Evolutionary conservation across 495 filamentous ascomycete genomes (phyloP).

Genomic region (Penicillium silybi): DNA sequence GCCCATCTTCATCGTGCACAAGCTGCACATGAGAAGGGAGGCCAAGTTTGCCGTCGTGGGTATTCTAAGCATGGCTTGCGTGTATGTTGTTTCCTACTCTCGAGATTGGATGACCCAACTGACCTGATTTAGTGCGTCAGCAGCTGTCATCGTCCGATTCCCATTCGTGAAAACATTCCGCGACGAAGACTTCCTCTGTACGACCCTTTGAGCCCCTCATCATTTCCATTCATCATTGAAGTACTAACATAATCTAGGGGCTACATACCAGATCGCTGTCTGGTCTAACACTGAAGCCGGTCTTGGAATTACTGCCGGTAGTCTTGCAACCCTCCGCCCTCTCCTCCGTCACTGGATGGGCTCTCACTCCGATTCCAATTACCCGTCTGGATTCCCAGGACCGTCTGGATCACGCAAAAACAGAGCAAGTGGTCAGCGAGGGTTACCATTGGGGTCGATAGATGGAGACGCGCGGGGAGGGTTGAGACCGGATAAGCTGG

Average conservation of each 20-base stretch:
- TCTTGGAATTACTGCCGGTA: conserved; percentile 44
- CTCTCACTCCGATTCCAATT: conserved; percentile 18
- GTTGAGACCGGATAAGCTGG: conserved; percentile 38
- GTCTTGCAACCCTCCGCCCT: conserved; percentile 45
- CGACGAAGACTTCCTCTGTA: conserved; percentile 40
- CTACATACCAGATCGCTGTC: conserved; percentile 40
- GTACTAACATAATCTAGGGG: conserved; percentile 20
- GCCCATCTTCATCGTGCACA: conserved; percentile 35
- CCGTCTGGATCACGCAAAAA: conserved; percentile 19
- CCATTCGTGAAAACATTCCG: conserved; percentile 38
- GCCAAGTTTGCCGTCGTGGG: conserved; percentile 38
- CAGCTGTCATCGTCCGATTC: conserved; percentile 38
- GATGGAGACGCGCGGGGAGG: conserved; percentile 17
- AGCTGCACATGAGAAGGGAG: conserved; percentile 35
- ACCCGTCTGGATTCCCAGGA: conserved; percentile 24
- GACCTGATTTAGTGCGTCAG: conserved; percentile 29
- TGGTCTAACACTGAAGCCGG: conserved; percentile 46
- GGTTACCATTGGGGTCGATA: conserved; percentile 31
- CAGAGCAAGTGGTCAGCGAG: conserved; percentile 13
- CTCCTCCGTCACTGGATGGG: conserved; percentile 38
- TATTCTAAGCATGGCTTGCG: conserved; percentile 43
- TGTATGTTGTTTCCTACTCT: conserved; percentile 27
- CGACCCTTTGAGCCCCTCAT: background rate
- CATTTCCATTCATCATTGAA: background rate
- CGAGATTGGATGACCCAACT: background rate